These are phyloP conservation scores for Juglanconis sp. DNA, from an alignment of 2,329 filamentous ascomycete species.

Conservation along the genomic window DNA sequence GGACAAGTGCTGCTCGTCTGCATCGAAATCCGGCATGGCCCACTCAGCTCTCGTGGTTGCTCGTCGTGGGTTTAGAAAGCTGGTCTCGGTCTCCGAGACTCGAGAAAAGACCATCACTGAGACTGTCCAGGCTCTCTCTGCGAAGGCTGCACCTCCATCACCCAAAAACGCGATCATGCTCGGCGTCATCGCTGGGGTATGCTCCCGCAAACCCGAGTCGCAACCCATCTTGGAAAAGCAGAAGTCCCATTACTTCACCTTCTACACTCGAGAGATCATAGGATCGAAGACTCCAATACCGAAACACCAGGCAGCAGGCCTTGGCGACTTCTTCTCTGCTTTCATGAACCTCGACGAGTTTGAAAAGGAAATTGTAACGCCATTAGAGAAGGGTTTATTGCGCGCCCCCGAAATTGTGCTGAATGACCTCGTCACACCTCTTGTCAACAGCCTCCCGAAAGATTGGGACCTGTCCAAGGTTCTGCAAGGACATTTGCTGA, in stretches of 20 bases:
- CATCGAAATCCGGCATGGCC: constrained; percentile 61
- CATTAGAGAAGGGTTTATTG: constrained; percentile 84
- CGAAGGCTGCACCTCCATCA: constrained; percentile 61
- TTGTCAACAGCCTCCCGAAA: constrained; percentile 67
- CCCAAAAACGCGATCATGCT: constrained; percentile 74
- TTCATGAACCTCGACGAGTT: constrained; percentile 75
- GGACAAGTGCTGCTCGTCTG: constrained; percentile 71
- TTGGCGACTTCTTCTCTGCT: constrained; percentile 77
- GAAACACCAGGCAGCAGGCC: constrained; percentile 65
- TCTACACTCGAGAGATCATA: constrained; percentile 81
- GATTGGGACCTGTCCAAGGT: constrained; percentile 74
- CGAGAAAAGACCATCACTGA: constrained; percentile 60
- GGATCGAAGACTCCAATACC: constrained; percentile 72
- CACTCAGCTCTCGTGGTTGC: constrained; percentile 75
- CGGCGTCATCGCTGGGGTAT: constrained; percentile 84
- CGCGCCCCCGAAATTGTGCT: constrained; percentile 88
- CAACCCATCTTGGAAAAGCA: constrained; percentile 60
- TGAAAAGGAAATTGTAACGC: constrained; percentile 69
- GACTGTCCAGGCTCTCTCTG: constrained; percentile 64
- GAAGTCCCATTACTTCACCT: constrained; percentile 74
- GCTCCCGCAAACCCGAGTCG: constrained; percentile 64
- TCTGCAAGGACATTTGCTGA: constrained; percentile 70
- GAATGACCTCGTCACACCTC: constrained; percentile 70
- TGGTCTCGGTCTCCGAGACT: constrained; percentile 59
- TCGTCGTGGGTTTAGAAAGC: constrained; percentile 72